phyloP scores from a whole-genome alignment of 2,329 filamentous ascomycete species.

The Bipolaris zeicola region DNA sequence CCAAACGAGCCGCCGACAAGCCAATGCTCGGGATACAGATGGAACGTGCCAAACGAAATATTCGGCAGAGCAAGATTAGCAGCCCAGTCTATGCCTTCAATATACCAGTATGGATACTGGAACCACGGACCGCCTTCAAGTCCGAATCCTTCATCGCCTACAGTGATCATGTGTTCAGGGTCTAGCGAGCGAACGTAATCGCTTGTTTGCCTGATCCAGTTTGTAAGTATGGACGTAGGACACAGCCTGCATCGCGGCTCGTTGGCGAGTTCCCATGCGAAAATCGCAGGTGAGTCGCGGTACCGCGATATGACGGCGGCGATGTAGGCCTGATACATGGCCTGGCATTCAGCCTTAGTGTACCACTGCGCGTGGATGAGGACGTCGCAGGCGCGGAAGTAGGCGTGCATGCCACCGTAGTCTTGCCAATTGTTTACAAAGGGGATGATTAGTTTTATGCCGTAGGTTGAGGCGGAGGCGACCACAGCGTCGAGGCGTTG shows the following conservation, averaged over 20 bases:
- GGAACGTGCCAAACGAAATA: slow-evolving; percentile 62
- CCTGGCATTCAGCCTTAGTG: slow-evolving; percentile 53
- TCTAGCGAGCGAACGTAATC: slow-evolving; percentile 69
- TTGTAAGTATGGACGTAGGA: slow-evolving; percentile 60
- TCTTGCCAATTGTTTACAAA: slow-evolving; percentile 74
- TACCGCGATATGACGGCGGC: slow-evolving; percentile 64
- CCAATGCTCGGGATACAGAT: slow-evolving; percentile 58
- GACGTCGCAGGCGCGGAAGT: slow-evolving; percentile 61
- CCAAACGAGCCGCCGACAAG: slow-evolving; percentile 45
- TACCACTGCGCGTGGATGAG: slow-evolving; percentile 61
- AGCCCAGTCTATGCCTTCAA: slow-evolving; percentile 60
- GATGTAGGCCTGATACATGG: slow-evolving; percentile 68
- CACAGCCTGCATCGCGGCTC: slow-evolving; percentile 69
- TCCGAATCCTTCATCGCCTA: slow-evolving; percentile 67
- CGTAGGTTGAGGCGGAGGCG: slow-evolving; percentile 61
- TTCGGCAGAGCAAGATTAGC: slow-evolving; percentile 59
- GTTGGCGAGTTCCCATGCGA: slow-evolving; percentile 72
- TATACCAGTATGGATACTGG: slow-evolving; percentile 58
- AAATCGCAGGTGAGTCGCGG: slow-evolving; percentile 62
- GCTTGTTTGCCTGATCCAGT: slow-evolving; percentile 64
- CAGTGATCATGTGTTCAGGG: slow-evolving; percentile 64
- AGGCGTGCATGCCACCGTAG: slow-evolving; percentile 68
- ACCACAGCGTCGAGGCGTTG: slow-evolving; percentile 70
- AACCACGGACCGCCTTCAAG: slow-evolving; percentile 49
- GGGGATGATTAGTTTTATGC: slow-evolving; percentile 68